These are phyloP conservation scores for Buddleja alternifolia DNA, from an alignment of 257 asterid genomes.

Conservation along the genomic window DNA sequence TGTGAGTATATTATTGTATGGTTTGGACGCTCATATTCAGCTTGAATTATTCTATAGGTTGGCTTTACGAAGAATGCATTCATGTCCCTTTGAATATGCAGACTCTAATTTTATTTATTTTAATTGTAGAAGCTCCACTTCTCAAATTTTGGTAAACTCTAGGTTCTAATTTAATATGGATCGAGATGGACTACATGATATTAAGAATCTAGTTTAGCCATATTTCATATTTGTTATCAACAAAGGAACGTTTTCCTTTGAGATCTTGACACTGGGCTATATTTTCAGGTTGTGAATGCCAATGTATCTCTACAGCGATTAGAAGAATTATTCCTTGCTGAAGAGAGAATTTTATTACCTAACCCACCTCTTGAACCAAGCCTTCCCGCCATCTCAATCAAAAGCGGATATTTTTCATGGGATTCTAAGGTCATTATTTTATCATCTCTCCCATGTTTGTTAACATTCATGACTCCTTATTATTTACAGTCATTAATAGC, in stretches of 20 bases:
- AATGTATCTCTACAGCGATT: slow-evolving; percentile 81
- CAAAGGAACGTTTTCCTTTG: slow-evolving; percentile 6
- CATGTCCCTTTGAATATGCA: neutral
- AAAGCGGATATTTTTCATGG: slow-evolving; percentile 77
- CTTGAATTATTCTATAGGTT: neutral
- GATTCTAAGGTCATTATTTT: slow-evolving; percentile 66
- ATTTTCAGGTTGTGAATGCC: slow-evolving; percentile 83
- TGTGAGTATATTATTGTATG: slow-evolving; percentile 3
- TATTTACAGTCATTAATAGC: neutral
- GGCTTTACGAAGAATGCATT: slow-evolving; percentile 2
- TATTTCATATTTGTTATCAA: slow-evolving; percentile 15
- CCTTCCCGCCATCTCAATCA: slow-evolving; percentile 80
- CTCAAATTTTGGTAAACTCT: neutral
- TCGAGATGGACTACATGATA: neutral
- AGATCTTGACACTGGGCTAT: slow-evolving; percentile 13
- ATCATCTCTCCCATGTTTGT: neutral
- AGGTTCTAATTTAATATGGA: neutral
- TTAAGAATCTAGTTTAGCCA: slow-evolving; percentile 11
- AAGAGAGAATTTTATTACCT: slow-evolving; percentile 76
- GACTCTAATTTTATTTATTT: too few species aligned
- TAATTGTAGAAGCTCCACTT: too few species aligned
- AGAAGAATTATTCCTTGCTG: slow-evolving; percentile 81
- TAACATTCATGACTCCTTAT: neutral
- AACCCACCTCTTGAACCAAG: slow-evolving; percentile 72
- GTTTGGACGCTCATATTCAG: slow-evolving; percentile 5